Conservation (phyloP, 2,329 filamentous ascomycete species). For the Zymoseptoria ardabiliae region DNA sequence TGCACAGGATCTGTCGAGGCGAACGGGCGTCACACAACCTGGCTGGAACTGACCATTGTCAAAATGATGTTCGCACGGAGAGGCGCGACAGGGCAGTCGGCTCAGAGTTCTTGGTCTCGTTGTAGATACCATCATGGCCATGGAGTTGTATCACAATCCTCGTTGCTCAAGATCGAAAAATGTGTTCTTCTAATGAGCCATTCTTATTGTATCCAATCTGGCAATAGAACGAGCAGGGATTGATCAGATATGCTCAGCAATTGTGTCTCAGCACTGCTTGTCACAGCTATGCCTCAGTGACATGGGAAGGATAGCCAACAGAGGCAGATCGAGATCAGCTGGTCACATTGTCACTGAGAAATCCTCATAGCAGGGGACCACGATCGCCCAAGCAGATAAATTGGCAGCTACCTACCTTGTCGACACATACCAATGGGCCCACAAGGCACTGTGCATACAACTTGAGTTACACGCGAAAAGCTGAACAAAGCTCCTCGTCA, state of each 20-base stretch:
- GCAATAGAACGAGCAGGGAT: neutral
- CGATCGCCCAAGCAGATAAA: too few species aligned
- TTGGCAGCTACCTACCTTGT: too few species aligned
- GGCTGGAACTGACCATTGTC: neutral
- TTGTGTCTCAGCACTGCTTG: neutral
- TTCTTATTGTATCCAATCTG: too few species aligned
- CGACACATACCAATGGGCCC: too few species aligned
- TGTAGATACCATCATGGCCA: neutral
- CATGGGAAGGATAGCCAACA: too few species aligned
- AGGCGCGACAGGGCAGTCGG: neutral
- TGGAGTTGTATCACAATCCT: neutral
- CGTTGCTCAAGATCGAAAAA: neutral
- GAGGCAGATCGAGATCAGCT: too few species aligned
- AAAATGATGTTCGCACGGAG: neutral
- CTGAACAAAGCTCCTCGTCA: too few species aligned
- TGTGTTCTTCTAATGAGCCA: neutral
- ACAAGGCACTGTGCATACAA: too few species aligned
- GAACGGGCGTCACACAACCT: neutral
- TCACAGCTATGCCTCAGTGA: too few species aligned
- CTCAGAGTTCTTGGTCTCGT: neutral
- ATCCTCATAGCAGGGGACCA: too few species aligned
- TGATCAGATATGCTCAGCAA: neutral
- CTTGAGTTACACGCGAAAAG: too few species aligned
- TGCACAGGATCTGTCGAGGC: neutral
- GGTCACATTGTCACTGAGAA: too few species aligned